Base-by-base conservation (phyloP, 2,329 filamentous ascomycete species). In the Penicillium sclerotigenum region DNA sequence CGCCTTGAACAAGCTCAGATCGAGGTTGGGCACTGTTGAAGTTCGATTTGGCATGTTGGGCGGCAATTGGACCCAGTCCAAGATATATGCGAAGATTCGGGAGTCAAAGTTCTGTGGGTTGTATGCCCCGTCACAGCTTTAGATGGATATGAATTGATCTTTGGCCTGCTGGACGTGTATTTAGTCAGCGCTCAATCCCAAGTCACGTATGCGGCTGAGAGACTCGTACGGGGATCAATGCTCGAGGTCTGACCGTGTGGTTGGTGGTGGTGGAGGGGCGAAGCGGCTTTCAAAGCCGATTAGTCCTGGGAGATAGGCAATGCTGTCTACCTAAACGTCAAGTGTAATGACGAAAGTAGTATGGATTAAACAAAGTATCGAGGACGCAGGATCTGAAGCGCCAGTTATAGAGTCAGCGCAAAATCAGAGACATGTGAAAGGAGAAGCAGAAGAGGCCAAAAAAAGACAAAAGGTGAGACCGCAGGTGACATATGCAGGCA, bases 11-110 rank as follows among this genome's bases (percentile, higher is more conserved):
- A 68, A 65, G 54, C 66, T 72, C 52, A 75, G 65, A 60, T 75
- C 72, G 60, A 75, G 64, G 61, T 71, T 74, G 33, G 71, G 71
- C 60, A 73, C 61, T 52, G 58, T 66, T 34, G 71, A 73, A 34
- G 71, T 65, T 68, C 71, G 68, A 28, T 68, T 69, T 45, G 73
- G 68, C 72, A 75, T 74, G 53, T 65, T 73, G 59, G 52, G 52
- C 52, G 59, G 22, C 24, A 20, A 42, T 54, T 34, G 28, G 41
- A 52, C 5, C 26, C 47, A 3, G 33, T 53, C 38, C 26, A 37
- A 20, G 38, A 22, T 24, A 20, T 16, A 38, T 52, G 38, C 9
- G 53, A 52, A 46, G 11, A 34, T 36, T 52, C 24, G 40, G 26
- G n/a, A 34, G 20, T 40, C 34, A 34, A 41, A 22, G 28, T 26